Base-by-base conservation (phyloP, 2,329 filamentous ascomycete genomes). In the Paramyrothecium sp. region DNA sequence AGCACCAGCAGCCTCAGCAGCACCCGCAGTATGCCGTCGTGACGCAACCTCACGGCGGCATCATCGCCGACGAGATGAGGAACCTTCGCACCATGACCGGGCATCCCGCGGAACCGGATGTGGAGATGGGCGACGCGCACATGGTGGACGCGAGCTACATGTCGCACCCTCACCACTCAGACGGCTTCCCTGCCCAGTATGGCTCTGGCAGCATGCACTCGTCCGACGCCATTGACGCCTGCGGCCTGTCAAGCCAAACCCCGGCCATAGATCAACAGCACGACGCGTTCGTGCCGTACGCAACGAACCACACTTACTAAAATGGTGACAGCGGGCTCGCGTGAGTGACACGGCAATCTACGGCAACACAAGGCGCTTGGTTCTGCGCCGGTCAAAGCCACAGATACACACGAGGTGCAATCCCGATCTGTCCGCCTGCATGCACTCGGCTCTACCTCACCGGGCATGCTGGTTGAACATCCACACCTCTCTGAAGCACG, bases 1-100 rank as follows among this genome's bases (percentile, higher is more conserved):
- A 44, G 4, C 38, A 16, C 38, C 69, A 70, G n/a, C n/a, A n/a
- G n/a, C n/a, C n/a, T 30, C 67, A 69, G 38, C 60, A 61, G 22
- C 60, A 60, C n/a, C 63, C 68, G 38, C 69, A 72, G 30, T 67
- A 66, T 46, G 63, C 60, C 21, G 69, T 70, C 65, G 67, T 69
- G 65, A 49, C 63, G 21, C 63, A 67, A 44, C 61, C 65, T 17
- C 63, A 58, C 7, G 65, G 69, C 2, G 70, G 71, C 13, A 73
- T 75, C 57, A 72, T 75, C n/a, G 68, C 71, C 3, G 73, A 75
- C 50, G 73, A 73, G 51, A 60, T 74, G 46, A 66, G 70, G 23
- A 74, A 67, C 47, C 62, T 75, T n/a, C 64, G 70, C 26, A 66
- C 65, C 41, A 69, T 75, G 63, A 61, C 72, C 4, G 64, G 63